Evolutionary conservation across 106 monocot genomes (phyloP).

Genomic region (Chionographis japonica): DNA sequence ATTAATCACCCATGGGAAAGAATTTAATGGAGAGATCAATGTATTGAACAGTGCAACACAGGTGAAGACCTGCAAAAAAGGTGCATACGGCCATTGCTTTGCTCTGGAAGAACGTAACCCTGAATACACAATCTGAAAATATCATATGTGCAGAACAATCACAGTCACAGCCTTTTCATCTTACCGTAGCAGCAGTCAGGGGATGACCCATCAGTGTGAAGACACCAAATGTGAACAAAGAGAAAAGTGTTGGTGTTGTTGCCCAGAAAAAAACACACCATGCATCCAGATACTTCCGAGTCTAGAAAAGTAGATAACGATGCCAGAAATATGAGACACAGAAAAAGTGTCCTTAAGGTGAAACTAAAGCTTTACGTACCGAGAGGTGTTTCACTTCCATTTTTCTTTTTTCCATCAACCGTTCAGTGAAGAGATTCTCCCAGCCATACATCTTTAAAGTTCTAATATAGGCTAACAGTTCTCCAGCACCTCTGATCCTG

Average conservation of each 20-base stretch:
- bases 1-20: slow-evolving; percentile 99
- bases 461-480: slow-evolving; percentile 71
- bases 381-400: slow-evolving; percentile 90
- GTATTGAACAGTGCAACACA: slow-evolving; percentile 95
- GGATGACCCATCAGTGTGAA: slow-evolving; percentile 80
- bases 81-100: background rate
- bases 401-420: slow-evolving; percentile 67
- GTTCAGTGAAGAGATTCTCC: slow-evolving; percentile 65
- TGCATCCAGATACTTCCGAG: slow-evolving; percentile 95
- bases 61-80: slow-evolving; percentile 76
- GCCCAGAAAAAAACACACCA: slow-evolving; percentile 99
- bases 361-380: slow-evolving; percentile 34
- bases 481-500: slow-evolving; percentile 87
- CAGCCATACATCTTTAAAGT: slow-evolving; percentile 92
- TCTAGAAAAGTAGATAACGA: slow-evolving; percentile 32
- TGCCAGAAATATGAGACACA: slow-evolving; percentile 4
- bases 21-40: slow-evolving; percentile 92
- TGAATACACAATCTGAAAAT: slow-evolving; percentile 7
- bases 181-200: slow-evolving; percentile 89
- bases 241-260: slow-evolving; percentile 94
- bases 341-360: background rate
- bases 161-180: background rate
- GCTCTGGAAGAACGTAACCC: background rate
- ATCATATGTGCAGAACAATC: background rate
- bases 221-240: slow-evolving; percentile 86